These are phyloP conservation scores for Pseudogymnoascus sp. DNA, from an alignment of 2,329 filamentous ascomycete species.

Conservation along the genomic window DNA sequence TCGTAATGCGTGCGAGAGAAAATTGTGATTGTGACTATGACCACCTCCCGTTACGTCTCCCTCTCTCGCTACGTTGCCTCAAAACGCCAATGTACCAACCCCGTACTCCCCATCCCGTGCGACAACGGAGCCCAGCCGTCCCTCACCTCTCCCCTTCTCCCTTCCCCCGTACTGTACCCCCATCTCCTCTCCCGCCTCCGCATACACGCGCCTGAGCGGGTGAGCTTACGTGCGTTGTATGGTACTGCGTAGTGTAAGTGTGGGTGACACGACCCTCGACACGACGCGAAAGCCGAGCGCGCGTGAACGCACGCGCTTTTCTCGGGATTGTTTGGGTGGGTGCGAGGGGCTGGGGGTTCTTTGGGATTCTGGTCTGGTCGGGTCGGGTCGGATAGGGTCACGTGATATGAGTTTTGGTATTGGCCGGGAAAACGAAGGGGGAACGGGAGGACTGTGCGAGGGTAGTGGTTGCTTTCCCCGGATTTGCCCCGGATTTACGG, in stretches of 20 bases:
- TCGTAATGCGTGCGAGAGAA: no score
- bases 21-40: neutral
- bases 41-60: neutral
- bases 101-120: no score
- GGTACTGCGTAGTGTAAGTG: neutral
- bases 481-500: neutral
- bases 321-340: neutral
- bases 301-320: neutral
- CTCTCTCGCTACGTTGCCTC: no score
- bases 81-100: no score
- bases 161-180: no score
- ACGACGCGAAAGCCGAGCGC: neutral
- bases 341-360: no score
- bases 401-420: no score
- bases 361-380: neutral
- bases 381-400: no score
- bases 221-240: neutral
- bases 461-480: neutral
- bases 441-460: neutral
- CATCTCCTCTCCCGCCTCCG: neutral
- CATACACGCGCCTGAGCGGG: neutral
- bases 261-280: neutral
- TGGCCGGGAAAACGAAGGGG: neutral
- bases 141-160: no score
- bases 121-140: neutral